Percentiles rank a stretch among this genome's conserved stretches.
Evolutionary conservation across 169 alveolate genomes (phyloP).

Genomic region (Plasmodium yoelii): DNA sequence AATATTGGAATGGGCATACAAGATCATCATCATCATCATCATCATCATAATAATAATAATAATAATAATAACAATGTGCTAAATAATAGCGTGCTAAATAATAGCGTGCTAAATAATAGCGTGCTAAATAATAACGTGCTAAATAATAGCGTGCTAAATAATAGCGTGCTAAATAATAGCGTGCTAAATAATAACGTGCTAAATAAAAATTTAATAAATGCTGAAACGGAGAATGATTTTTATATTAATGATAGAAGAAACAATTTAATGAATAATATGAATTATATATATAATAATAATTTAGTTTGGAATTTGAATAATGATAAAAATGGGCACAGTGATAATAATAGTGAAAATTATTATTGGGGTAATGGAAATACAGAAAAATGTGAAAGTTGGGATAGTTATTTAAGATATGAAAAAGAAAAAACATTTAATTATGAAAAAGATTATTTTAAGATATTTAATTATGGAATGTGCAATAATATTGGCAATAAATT

Average conservation of each 20-base stretch:
- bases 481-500: conserved; percentile 42
- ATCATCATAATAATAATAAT: too few relatives aligned
- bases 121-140: too few relatives aligned
- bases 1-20: background rate
- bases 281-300: background rate
- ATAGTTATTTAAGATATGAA: conserved; percentile 29
- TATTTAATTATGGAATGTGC: conserved; percentile 69
- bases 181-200: too few relatives aligned
- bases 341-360: background rate
- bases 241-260: background rate
- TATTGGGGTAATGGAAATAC: conserved; percentile 5
- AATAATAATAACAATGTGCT: too few relatives aligned
- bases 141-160: too few relatives aligned
- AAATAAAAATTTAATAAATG: background rate
- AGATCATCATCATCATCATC: too few relatives aligned
- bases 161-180: too few relatives aligned
- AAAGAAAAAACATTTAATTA: conserved; percentile 25
- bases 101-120: too few relatives aligned
- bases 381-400: conserved; percentile 44
- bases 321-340: too few relatives aligned
- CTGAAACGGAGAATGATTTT: background rate
- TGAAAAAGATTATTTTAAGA: conserved; percentile 57
- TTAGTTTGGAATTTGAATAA: background rate
- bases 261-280: too few relatives aligned
- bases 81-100: too few relatives aligned